Conservation (phyloP, 441 rosid species). For the Geranium incanum region DNA sequence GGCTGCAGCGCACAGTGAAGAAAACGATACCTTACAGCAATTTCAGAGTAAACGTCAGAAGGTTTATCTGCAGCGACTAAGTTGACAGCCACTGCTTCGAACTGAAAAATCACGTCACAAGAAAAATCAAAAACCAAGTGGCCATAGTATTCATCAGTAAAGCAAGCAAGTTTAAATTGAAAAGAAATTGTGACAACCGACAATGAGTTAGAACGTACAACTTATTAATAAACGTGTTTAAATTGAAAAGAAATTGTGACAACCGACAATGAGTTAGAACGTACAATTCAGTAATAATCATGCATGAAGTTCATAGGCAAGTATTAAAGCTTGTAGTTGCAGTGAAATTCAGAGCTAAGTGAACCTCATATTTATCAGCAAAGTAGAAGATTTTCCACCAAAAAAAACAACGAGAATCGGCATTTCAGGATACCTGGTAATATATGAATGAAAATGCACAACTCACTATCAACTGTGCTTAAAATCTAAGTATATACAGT, state of each 20-base stretch:
- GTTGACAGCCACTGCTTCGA: conserved; percentile 94
- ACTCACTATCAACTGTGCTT: background rate
- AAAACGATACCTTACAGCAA: conserved; percentile 63
- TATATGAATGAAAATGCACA: conserved; percentile 7
- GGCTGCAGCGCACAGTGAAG: conserved; percentile 3
- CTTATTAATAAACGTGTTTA: background rate
- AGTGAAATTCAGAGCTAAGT: background rate
- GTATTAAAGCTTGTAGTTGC: conserved; percentile 1
- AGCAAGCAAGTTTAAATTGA: background rate
- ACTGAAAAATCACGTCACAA: conserved; percentile 40
- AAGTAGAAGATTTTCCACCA: background rate
- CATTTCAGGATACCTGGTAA: background rate
- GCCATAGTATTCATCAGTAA: conserved; percentile 14
- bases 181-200: background rate
- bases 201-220: background rate
- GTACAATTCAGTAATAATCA: background rate
- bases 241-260: background rate
- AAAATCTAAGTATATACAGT: background rate
- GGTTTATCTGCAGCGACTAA: conserved; percentile 75
- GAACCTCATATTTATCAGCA: background rate
- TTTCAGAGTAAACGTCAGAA: conserved; percentile 92
- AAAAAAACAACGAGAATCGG: conserved; percentile 2
- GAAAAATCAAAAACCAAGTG: conserved; percentile 17
- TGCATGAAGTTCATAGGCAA: background rate
- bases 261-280: background rate